Base-by-base conservation (phyloP, 805 yeast genomes). In the Candida rishiriensis region DNA sequence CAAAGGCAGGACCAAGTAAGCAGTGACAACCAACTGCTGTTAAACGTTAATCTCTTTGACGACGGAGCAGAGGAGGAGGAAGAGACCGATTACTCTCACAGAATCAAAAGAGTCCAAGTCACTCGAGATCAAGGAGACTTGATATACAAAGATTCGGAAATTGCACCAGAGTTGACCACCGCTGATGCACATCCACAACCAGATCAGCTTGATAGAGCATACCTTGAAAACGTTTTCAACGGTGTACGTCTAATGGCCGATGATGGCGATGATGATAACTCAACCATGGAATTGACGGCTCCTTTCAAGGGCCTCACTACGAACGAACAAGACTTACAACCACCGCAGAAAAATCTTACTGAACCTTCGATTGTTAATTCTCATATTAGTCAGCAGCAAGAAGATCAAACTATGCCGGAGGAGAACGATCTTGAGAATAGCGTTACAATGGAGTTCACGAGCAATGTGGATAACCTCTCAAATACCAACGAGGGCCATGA, bases 241-340 rank as follows among this genome's bases (percentile, higher is more conserved):
- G 34, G 45, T 18, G 38, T 46, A n/a, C 14, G 14, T 9, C 14
- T 30, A 30, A 12, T 30, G 33, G 9, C 33, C 9, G 14, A 15
- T 12, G 50, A 53, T 6, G 42, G 46, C 12, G 52, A 45, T 9
- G 49, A 48, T n/a, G 47, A 46, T 16, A 47, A 34, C 26, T 29
- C 39, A n/a, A 42, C 52, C 9, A 44, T 53, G 32, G 60, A 57
- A 21, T 17, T 58, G 18, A 54, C 60, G 2, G 51, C 55, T 21
- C 57, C 56, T 39, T 43, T 57, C 17, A 36, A 38, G 17, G 51
- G 46, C 16, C 31, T 31, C 2, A 39, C 41, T n/a, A n/a, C 18
- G 11, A 15, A 16, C 14, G 10, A 30, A 21, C 7, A 21, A 21
- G 7, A 5, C 26, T 21, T 21, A 21, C 26, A 21, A 7, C 26